These are phyloP conservation scores for Aspergillus luchuensis DNA, from an alignment of 2,329 filamentous ascomycete species.

Conservation along the genomic window DNA sequence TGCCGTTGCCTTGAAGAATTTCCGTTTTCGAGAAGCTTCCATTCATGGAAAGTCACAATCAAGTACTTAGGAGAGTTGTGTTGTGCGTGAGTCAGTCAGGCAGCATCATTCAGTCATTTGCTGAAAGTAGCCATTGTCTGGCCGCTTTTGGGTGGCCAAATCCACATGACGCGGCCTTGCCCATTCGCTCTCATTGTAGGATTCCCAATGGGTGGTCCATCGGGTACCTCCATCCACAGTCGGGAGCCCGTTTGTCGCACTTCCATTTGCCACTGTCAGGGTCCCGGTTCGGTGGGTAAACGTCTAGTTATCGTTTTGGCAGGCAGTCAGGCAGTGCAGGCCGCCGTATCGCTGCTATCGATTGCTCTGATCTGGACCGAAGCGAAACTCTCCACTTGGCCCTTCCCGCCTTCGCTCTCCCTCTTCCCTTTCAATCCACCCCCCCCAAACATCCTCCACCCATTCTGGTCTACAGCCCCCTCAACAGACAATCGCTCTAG, in stretches of 20 bases:
- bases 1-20: constrained; percentile 12
- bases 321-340: neutral
- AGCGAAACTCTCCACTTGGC: constrained; percentile 24
- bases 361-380: constrained; percentile 12
- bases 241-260: neutral
- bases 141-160: constrained; percentile 18
- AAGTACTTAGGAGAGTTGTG: neutral
- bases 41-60: neutral
- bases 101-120: constrained; percentile 14
- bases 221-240: constrained; percentile 2
- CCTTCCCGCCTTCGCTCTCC: constrained; percentile 22
- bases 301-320: neutral
- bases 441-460: constrained; percentile 6
- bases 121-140: constrained; percentile 9
- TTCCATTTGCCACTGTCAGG: neutral
- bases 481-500: constrained; percentile 2
- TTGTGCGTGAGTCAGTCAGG: neutral
- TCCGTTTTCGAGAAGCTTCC: constrained; percentile 3
- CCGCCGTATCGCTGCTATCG: neutral
- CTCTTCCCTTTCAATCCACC: constrained; percentile 17
- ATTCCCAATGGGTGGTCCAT: neutral
- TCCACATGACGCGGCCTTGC: constrained; percentile 21
- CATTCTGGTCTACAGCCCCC: neutral
- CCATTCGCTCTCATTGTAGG: neutral
- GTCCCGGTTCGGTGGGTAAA: neutral